Conservation (phyloP, 805 yeast genomes). For the Kockiozyma suomiensis region DNA sequence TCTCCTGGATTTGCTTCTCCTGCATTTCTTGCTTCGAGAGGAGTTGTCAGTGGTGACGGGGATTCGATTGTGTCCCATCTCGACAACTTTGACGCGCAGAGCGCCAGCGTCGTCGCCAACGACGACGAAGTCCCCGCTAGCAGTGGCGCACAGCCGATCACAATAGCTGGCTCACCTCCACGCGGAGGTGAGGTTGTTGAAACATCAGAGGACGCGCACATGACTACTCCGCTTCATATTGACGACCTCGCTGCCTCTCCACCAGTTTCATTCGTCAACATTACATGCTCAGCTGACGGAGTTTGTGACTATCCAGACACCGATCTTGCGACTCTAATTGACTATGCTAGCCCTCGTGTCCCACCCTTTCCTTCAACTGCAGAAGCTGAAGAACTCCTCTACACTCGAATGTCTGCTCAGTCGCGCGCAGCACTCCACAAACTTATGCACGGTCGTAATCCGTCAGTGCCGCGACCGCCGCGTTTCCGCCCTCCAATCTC, state of each 20-base stretch:
- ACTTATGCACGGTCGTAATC: conserved; percentile 30
- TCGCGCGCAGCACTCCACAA: conserved; percentile 32
- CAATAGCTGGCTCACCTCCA: neutral
- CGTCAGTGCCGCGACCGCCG: conserved; percentile 27
- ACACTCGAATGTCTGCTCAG: conserved; percentile 33
- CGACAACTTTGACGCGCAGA: conserved; percentile 6
- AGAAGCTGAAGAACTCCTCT: conserved; percentile 32
- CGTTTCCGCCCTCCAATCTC: conserved; percentile 34
- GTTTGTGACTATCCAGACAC: conserved; percentile 10
- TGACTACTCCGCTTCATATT: neutral
- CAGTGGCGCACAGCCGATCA: neutral
- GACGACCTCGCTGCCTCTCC: neutral
- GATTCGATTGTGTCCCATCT: conserved; percentile 15
- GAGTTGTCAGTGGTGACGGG: neutral
- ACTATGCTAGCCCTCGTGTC: conserved; percentile 33
- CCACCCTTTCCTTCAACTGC: conserved; percentile 34
- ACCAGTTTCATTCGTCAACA: conserved; percentile 8
- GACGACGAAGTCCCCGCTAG: neutral
- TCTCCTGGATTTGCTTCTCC: conserved; percentile 29
- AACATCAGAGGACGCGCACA: neutral
- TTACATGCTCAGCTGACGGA: conserved; percentile 16
- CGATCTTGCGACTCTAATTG: conserved; percentile 27
- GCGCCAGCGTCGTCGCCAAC: neutral
- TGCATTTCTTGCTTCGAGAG: conserved; percentile 20
- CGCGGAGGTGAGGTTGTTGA: neutral